These are phyloP conservation scores for Cokeromyces recurvatus DNA, from an alignment of 371 early-diverging fungal species.

Conservation along the genomic window DNA sequence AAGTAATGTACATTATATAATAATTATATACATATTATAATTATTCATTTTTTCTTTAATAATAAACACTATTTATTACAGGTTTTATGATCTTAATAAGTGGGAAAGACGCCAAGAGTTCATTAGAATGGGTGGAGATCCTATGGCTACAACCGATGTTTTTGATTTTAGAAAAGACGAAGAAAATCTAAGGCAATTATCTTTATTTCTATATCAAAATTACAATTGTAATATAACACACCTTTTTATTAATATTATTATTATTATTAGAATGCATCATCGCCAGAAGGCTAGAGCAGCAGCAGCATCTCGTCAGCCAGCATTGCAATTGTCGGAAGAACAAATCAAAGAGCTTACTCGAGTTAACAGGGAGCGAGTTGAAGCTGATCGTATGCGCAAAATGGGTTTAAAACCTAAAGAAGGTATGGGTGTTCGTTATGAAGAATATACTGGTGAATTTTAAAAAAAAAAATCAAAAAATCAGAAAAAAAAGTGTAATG, in stretches of 20 bases:
- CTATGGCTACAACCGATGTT: conserved; percentile 6
- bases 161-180: conserved; percentile 44
- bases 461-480: too few relatives aligned
- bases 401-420: conserved; percentile 55
- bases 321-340: conserved; percentile 41
- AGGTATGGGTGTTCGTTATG: conserved; percentile 49
- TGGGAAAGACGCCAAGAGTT: conserved; percentile 60
- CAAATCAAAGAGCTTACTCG: conserved; percentile 61
- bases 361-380: conserved; percentile 62
- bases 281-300: conserved; percentile 17
- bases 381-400: conserved; percentile 62
- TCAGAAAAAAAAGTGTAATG: too few relatives aligned
- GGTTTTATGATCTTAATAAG: conserved; percentile 51
- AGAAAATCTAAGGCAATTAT: conserved; percentile 38
- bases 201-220: too few relatives aligned
- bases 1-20: too few relatives aligned
- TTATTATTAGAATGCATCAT: conserved; percentile 19
- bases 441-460: too few relatives aligned
- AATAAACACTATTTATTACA: too few relatives aligned
- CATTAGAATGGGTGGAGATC: conserved; percentile 50
- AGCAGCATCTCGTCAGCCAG: conserved; percentile 24
- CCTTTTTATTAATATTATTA: too few relatives aligned
- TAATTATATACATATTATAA: too few relatives aligned
- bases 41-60: too few relatives aligned
- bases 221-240: too few relatives aligned